Conservation (phyloP, 805 yeast genomes). For the Cyberlindnera euphorbiiphila region DNA sequence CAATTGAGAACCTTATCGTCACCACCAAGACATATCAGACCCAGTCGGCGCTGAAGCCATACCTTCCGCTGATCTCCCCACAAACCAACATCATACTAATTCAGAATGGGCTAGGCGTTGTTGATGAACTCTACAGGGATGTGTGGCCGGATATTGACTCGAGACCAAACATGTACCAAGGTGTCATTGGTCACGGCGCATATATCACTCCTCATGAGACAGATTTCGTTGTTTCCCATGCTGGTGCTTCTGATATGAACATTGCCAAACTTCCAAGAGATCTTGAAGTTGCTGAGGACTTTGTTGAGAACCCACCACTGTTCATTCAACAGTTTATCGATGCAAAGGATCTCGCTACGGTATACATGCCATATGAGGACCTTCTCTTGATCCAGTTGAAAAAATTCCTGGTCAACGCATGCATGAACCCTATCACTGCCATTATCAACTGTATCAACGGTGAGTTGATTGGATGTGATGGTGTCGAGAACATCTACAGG, state of each 20-base stretch:
- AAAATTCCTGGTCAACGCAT: conserved; percentile 75
- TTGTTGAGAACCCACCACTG: conserved; percentile 6
- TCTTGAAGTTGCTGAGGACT: conserved; percentile 11
- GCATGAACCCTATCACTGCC: conserved; percentile 82
- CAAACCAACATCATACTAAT: conserved; percentile 63
- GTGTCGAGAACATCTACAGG: conserved; percentile 34
- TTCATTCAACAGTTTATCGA: conserved; percentile 30
- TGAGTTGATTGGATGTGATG: conserved; percentile 51
- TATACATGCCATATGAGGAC: conserved; percentile 40
- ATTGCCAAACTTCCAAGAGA: conserved; percentile 53
- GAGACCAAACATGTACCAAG: conserved; percentile 66
- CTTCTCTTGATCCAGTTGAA: conserved; percentile 60
- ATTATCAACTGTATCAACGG: conserved; percentile 76
- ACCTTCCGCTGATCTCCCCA: conserved; percentile 43
- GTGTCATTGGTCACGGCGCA: conserved; percentile 83
- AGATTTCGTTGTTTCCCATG: conserved; percentile 45
- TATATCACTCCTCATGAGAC: conserved; percentile 37
- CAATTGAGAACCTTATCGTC: conserved; percentile 58
- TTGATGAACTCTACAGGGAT: conserved; percentile 46
- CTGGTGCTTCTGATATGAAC: conserved; percentile 65
- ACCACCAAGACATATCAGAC: conserved; percentile 83
- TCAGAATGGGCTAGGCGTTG: conserved; percentile 89
- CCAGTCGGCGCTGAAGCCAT: conserved; percentile 52
- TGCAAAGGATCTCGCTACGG: conserved; percentile 28
- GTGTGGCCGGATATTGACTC: conserved; percentile 47